Percentiles rank a stretch among this genome's conserved stretches.
Conservation (phyloP, 2,329 filamentous ascomycete genomes). For the Cercospora citrullina region DNA sequence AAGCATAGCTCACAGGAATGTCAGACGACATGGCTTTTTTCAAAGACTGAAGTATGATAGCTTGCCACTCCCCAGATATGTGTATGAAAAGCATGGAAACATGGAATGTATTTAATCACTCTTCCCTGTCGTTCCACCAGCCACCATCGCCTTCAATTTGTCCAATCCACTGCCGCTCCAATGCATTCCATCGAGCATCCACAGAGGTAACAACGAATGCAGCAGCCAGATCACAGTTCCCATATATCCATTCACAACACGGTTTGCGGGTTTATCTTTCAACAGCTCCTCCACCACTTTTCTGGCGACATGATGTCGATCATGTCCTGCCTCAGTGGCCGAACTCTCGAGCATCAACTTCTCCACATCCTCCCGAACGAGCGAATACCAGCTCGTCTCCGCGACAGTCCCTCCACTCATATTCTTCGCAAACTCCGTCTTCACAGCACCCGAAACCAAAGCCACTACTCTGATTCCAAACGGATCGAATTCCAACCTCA, state of each 20-base stretch:
- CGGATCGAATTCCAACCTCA: constrained; percentile 35
- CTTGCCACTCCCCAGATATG: background rate
- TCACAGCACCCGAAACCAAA: constrained; percentile 16
- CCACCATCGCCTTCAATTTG: constrained; percentile 7
- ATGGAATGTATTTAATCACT: background rate
- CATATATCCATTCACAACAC: constrained; percentile 21
- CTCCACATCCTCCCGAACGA: constrained; percentile 46
- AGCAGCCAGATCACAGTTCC: constrained; percentile 18
- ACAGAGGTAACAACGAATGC: constrained; percentile 22
- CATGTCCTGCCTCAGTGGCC: constrained; percentile 12
- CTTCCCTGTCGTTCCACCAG: background rate
- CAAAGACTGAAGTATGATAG: background rate
- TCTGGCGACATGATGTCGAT: constrained; percentile 20
- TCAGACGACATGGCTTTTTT: background rate
- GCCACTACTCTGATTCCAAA: constrained; percentile 36
- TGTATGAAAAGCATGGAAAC: background rate
- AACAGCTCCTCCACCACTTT: constrained; percentile 22
- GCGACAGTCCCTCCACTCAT: constrained; percentile 45
- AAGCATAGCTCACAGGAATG: background rate
- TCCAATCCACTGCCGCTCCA: constrained; percentile 14
- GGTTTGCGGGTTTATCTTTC: constrained; percentile 2
- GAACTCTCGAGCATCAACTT: constrained; percentile 11
- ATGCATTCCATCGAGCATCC: constrained; percentile 17
- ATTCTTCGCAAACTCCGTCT: constrained; percentile 17
- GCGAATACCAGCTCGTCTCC: constrained; percentile 50